Evolutionary conservation across 2,329 filamentous ascomycete species (phyloP).

Genomic region (Coniochaeta sp.): DNA sequence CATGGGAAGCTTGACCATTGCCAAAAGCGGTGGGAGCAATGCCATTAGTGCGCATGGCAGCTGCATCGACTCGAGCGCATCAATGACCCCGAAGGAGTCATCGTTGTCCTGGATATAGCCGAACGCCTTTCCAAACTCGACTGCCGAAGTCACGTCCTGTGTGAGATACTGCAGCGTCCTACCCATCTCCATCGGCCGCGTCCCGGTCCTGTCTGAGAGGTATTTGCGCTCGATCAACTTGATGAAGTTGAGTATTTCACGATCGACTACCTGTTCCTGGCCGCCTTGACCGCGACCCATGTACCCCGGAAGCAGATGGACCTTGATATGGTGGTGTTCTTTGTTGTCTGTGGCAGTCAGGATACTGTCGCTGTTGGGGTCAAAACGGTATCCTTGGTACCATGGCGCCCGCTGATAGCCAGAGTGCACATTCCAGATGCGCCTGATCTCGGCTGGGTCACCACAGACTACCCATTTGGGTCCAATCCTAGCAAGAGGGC

Average conservation of each 20-base stretch:
- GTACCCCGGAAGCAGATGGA: conserved; percentile 8
- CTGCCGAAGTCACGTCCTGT: conserved; percentile 37
- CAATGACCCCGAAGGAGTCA: conserved; percentile 32
- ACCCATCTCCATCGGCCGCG: conserved; percentile 31
- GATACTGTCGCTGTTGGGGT: conserved; percentile 9
- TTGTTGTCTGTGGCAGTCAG: conserved; percentile 9
- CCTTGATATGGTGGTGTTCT: conserved; percentile 7
- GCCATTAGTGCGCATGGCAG: conserved; percentile 7
- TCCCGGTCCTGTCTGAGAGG: conserved; percentile 20
- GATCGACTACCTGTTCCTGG: conserved; percentile 8
- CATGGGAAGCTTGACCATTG: conserved; percentile 4
- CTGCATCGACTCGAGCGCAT: conserved; percentile 22
- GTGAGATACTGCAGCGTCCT: conserved; percentile 36
- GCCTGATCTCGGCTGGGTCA: conserved; percentile 9
- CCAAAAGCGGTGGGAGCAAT: conserved; percentile 8
- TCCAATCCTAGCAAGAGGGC: conserved; percentile 5
- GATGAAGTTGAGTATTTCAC: conserved; percentile 25
- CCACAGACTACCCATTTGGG: conserved; percentile 8
- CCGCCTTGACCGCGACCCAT: conserved; percentile 4
- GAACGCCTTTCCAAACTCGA: conserved; percentile 37
- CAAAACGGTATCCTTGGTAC: conserved; percentile 11
- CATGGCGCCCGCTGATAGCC: conserved; percentile 9
- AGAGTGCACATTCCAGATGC: conserved; percentile 12
- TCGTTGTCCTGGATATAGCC: conserved; percentile 35
- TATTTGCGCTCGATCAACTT: conserved; percentile 33